Base-by-base conservation (phyloP, 345 rosid genomes). In the Ceriops tagal region DNA sequence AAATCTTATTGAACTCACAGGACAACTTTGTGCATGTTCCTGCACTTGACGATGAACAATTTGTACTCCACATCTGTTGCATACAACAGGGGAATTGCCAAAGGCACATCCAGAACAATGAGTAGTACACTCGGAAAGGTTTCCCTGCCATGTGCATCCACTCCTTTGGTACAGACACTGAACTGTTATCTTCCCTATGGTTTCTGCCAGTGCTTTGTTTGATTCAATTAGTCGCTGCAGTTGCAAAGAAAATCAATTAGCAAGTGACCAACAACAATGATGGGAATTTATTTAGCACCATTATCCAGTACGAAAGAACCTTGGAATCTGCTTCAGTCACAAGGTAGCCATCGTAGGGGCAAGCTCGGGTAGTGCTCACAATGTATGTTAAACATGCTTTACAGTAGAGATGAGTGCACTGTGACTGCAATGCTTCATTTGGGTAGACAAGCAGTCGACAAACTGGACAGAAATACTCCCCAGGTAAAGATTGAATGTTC, bases 101-200 rank as follows among this genome's bases (percentile, higher is more conserved):
- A 89, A 92, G 24, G 83, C 81, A 69, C 97, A 92, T 52, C 84
- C 85, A 53, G 86, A 78, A 80, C 93, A 89, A 83, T 92, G 97
- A 32, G 76, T 53, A 57, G 87, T 67, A 72, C 92, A 86, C 19
- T 86, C 92, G 51, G 85, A 80, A 27, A 92, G 74, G 43, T 87
- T 68, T 39, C 96, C 97, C 66, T 86, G 85, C 97, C 97, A 92
- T 6, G 88, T 72, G 69, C 97, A 92, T 53, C 97, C 97, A 75
- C 97, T 92, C 78, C 84, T 85, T 71, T 88, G 80, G 70, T 82
- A 92, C 26, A 88, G 77, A 73, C 96, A 92, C 58, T 81, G 83
- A 60, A 92, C 93, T 2, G 64, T 71, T 64, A 82, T 78, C 72
- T 83, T 84, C 73, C 84, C 86, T 73, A 92, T 88, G 58, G 90